Conservation (phyloP, 2,329 filamentous ascomycete genomes). For the Metarhizium rileyi region DNA sequence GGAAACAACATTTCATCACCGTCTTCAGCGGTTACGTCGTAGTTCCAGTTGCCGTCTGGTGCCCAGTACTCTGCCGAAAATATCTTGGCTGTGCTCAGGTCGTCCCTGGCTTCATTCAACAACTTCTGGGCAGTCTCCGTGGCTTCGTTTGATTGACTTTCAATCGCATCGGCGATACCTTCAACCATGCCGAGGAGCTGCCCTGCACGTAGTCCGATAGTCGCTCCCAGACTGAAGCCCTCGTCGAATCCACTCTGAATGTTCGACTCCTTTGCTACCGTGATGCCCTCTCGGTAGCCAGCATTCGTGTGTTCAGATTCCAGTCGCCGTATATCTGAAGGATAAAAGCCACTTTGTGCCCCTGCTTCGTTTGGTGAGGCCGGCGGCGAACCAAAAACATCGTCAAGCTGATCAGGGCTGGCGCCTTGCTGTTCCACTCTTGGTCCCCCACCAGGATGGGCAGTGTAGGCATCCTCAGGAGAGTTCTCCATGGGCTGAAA, state of each 20-base stretch:
- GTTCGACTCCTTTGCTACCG: slow-evolving; percentile 61
- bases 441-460: slow-evolving; percentile 11
- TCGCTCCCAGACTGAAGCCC: slow-evolving; percentile 75
- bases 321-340: slow-evolving; percentile 62
- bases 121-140: slow-evolving; percentile 20
- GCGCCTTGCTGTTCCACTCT: neutral
- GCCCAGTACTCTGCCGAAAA: slow-evolving; percentile 60
- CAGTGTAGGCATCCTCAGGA: slow-evolving; percentile 17
- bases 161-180: slow-evolving; percentile 48
- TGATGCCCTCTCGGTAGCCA: slow-evolving; percentile 84
- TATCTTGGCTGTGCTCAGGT: slow-evolving; percentile 51
- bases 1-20: slow-evolving; percentile 41
- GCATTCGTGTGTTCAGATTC: slow-evolving; percentile 69
- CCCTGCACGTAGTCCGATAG: slow-evolving; percentile 65
- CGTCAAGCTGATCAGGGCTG: slow-evolving; percentile 20
- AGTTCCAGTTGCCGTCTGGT: slow-evolving; percentile 63
- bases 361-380: slow-evolving; percentile 12
- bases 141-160: slow-evolving; percentile 14
- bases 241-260: slow-evolving; percentile 89
- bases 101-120: slow-evolving; percentile 41
- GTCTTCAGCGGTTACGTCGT: slow-evolving; percentile 34
- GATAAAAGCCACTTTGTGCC: slow-evolving; percentile 22
- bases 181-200: slow-evolving; percentile 69
- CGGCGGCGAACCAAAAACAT: slow-evolving; percentile 25
- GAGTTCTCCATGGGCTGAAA: slow-evolving; percentile 22